These are phyloP conservation scores for Daedaleopsis nitida DNA, from an alignment of 768 basidiomycete species.

Conservation along the genomic window DNA sequence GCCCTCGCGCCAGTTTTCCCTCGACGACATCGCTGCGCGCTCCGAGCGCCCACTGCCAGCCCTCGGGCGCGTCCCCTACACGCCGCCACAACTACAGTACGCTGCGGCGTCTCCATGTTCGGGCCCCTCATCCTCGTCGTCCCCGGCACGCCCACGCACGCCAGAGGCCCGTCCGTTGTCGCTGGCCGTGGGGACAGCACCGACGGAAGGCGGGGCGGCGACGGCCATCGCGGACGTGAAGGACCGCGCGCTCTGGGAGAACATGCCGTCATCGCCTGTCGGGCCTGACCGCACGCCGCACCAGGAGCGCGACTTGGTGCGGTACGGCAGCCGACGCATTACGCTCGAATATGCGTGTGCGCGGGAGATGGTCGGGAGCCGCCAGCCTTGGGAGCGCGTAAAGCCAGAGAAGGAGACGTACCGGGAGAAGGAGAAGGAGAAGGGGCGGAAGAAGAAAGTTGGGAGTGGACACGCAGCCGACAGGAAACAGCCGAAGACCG, in stretches of 20 bases:
- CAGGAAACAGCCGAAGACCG: neutral
- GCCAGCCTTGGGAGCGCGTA: neutral
- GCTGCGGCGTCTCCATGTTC: neutral
- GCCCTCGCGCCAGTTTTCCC: constrained; percentile 28
- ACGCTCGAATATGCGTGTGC: constrained; percentile 44
- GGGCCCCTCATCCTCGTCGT: constrained; percentile 11
- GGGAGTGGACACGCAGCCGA: too few relatives aligned
- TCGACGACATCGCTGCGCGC: constrained; percentile 37
- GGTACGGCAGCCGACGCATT: constrained; percentile 24
- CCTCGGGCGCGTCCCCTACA: constrained; percentile 18
- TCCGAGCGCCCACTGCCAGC: constrained; percentile 27
- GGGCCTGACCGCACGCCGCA: constrained; percentile 17
- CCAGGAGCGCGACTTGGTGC: constrained; percentile 29
- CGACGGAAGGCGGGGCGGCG: too few relatives aligned
- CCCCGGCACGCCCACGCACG: constrained; percentile 17
- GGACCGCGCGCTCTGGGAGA: constrained; percentile 28
- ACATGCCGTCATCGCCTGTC: constrained; percentile 35
- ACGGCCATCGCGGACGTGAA: neutral
- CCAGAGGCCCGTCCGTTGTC: constrained; percentile 6
- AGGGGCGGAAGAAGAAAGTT: constrained; percentile 13
- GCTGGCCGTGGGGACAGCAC: neutral
- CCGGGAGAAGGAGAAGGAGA: constrained; percentile 10
- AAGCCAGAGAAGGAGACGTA: too few relatives aligned
- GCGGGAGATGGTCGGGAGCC: constrained; percentile 11
- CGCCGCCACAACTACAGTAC: constrained; percentile 24